Evolutionary conservation across 495 filamentous ascomycete species (phyloP).

Genomic region (Copromyces sp.): DNA sequence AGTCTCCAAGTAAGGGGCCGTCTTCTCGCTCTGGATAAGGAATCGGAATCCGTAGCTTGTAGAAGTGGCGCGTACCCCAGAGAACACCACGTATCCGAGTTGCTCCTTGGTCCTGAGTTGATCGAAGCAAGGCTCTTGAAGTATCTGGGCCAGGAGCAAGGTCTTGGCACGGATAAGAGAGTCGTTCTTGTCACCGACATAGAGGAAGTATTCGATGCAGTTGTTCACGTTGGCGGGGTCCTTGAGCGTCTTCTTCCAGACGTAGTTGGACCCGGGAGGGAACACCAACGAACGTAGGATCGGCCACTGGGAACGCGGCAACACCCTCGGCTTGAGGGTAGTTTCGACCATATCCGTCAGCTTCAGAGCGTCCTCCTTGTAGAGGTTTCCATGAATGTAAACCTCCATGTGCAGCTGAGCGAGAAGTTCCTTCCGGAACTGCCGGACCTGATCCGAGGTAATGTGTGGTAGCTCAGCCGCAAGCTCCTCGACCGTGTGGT

Average conservation of each 20-base stretch:
- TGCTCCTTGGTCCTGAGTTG: slow-evolving; percentile 94
- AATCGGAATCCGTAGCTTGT: slow-evolving; percentile 79
- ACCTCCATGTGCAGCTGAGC: slow-evolving; percentile 81
- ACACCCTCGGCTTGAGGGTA: slow-evolving; percentile 61
- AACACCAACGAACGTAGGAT: slow-evolving; percentile 67
- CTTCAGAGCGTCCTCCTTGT: slow-evolving; percentile 88
- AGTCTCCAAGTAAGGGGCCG: slow-evolving; percentile 69
- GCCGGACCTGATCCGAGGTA: slow-evolving; percentile 59
- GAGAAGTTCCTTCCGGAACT: slow-evolving; percentile 72
- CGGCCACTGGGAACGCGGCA: slow-evolving; percentile 74
- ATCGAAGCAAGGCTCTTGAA: slow-evolving; percentile 88
- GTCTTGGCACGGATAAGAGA: slow-evolving; percentile 60
- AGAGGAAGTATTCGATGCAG: slow-evolving; percentile 86
- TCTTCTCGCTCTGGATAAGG: slow-evolving; percentile 88
- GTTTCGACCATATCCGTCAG: slow-evolving; percentile 74
- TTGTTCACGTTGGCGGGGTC: slow-evolving; percentile 94
- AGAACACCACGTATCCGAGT: slow-evolving; percentile 93
- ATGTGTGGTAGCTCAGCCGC: slow-evolving; percentile 65
- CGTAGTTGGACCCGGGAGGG: slow-evolving; percentile 68
- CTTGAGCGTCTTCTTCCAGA: slow-evolving; percentile 68
- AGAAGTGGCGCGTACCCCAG: slow-evolving; percentile 54
- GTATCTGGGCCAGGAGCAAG: slow-evolving; percentile 79
- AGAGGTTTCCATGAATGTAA: slow-evolving; percentile 84
- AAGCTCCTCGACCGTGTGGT: slow-evolving; percentile 74
- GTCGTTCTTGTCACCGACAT: slow-evolving; percentile 64